These are phyloP conservation scores for Craspedostauros australis DNA, from an alignment of 108 stramenopile genomes.

Conservation along the genomic window DNA sequence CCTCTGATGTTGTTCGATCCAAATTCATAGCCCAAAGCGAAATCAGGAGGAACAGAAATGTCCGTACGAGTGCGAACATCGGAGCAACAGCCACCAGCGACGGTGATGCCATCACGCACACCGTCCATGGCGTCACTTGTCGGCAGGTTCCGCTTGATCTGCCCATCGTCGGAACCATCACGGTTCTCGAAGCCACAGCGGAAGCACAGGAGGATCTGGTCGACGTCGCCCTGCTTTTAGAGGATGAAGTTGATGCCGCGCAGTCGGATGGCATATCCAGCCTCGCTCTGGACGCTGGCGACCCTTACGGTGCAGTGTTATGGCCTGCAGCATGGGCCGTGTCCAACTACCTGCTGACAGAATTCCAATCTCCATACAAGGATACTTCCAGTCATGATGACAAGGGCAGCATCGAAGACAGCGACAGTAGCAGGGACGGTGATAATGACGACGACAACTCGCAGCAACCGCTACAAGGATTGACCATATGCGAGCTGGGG, in stretches of 20 bases:
- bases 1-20: no score
- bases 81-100: no score
- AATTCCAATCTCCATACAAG: constrained; percentile 2
- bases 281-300: background rate
- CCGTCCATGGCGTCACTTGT: constrained; percentile 32
- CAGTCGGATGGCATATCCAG: background rate
- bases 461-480: background rate
- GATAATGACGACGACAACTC: no score
- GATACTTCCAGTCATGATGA: no score
- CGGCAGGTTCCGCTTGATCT: constrained; percentile 33
- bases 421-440: no score
- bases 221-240: constrained; percentile 33
- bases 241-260: no score
- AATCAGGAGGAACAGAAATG: no score
- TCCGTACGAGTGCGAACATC: no score
- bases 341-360: constrained; percentile 28
- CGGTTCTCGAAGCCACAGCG: constrained; percentile 57
- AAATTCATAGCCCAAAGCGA: no score
- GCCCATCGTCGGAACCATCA: constrained; percentile 23
- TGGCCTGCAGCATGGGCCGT: constrained; percentile 61
- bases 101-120: constrained; percentile 14
- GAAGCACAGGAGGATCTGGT: constrained; percentile 51
- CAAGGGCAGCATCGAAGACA: no score
- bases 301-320: constrained; percentile 48
- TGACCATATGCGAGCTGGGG: constrained; percentile 46